Evolutionary conservation across 768 basidiomycete species (phyloP).

Genomic region (Galerina sulciceps): DNA sequence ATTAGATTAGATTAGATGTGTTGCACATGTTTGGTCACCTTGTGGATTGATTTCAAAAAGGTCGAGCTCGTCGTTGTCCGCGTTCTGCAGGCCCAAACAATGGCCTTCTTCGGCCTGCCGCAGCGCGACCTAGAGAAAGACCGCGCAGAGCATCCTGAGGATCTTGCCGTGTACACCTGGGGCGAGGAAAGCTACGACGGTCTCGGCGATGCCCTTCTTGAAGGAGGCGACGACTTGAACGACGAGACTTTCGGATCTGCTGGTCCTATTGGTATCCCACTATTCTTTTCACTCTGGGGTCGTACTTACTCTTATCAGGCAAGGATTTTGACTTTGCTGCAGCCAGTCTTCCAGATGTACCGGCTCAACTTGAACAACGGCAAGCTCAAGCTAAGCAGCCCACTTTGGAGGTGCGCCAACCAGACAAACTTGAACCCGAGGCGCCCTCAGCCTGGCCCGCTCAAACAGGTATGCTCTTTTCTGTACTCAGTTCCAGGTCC

Average conservation of each 20-base stretch:
- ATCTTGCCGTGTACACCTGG: slow-evolving; percentile 89
- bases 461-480: slow-evolving; percentile 22
- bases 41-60: slow-evolving; percentile 17
- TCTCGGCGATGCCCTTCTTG: slow-evolving; percentile 84
- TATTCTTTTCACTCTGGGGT: neutral
- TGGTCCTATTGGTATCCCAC: slow-evolving; percentile 69
- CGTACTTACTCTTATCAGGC: slow-evolving; percentile 46
- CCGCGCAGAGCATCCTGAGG: slow-evolving; percentile 54
- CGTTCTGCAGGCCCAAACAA: slow-evolving; percentile 39
- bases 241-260: slow-evolving; percentile 92
- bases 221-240: slow-evolving; percentile 92
- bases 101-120: slow-evolving; percentile 89
- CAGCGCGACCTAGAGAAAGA: slow-evolving; percentile 63
- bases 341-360: slow-evolving; percentile 36
- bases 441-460: slow-evolving; percentile 9
- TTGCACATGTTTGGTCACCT: slow-evolving; percentile 28
- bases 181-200: slow-evolving; percentile 91
- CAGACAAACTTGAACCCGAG: slow-evolving; percentile 18
- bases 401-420: slow-evolving; percentile 15
- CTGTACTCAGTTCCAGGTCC: slow-evolving; percentile 18
- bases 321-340: slow-evolving; percentile 91
- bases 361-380: slow-evolving; percentile 23
- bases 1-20: slow-evolving; percentile 29
- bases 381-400: slow-evolving; percentile 24
- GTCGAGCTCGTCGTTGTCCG: slow-evolving; percentile 18